phyloP scores from a whole-genome alignment of 2,329 filamentous ascomycete genomes.

The Diaporthe eres region DNA sequence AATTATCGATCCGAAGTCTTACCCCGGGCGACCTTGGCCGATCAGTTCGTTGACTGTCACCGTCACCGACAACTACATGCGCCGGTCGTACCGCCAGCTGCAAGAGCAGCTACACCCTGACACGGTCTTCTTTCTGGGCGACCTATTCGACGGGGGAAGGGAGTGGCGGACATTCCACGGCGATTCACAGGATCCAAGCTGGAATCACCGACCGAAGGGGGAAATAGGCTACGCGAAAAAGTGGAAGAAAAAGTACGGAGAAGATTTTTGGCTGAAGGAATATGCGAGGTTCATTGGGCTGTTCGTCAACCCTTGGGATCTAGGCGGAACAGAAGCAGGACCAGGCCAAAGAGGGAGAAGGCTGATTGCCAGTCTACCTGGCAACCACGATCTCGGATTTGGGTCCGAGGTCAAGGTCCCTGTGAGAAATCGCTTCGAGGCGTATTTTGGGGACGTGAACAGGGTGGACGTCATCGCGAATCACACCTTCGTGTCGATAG shows the following conservation, averaged over 20 bases:
- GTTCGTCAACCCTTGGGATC: slow-evolving; percentile 80
- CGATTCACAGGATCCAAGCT: slow-evolving; percentile 70
- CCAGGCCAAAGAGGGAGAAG: slow-evolving; percentile 78
- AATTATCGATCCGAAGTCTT: slow-evolving; percentile 94
- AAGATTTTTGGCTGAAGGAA: slow-evolving; percentile 88
- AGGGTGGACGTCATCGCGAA: slow-evolving; percentile 93
- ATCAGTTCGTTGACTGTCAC: slow-evolving; percentile 66
- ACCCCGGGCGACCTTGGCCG: slow-evolving; percentile 81
- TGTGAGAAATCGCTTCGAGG: slow-evolving; percentile 86
- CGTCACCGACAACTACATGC: slow-evolving; percentile 91
- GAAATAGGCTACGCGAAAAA: slow-evolving; percentile 71
- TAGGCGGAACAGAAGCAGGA: slow-evolving; percentile 67
- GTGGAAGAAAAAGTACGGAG: slow-evolving; percentile 82
- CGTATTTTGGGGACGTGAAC: slow-evolving; percentile 93
- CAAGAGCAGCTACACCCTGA: slow-evolving; percentile 85
- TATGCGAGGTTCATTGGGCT: slow-evolving; percentile 89
- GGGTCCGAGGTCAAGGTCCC: slow-evolving; percentile 85
- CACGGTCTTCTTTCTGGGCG: slow-evolving; percentile 90
- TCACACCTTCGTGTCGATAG: slow-evolving; percentile 93
- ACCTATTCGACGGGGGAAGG: slow-evolving; percentile 94
- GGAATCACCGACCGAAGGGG: slow-evolving; percentile 66
- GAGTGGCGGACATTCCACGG: slow-evolving; percentile 87
- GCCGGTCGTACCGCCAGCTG: slow-evolving; percentile 83
- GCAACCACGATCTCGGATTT: slow-evolving; percentile 96
- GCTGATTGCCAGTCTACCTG: slow-evolving; percentile 87